Evolutionary conservation across 164 flowering plant genomes (phyloP).

Genomic region (Vitis labrusca): DNA sequence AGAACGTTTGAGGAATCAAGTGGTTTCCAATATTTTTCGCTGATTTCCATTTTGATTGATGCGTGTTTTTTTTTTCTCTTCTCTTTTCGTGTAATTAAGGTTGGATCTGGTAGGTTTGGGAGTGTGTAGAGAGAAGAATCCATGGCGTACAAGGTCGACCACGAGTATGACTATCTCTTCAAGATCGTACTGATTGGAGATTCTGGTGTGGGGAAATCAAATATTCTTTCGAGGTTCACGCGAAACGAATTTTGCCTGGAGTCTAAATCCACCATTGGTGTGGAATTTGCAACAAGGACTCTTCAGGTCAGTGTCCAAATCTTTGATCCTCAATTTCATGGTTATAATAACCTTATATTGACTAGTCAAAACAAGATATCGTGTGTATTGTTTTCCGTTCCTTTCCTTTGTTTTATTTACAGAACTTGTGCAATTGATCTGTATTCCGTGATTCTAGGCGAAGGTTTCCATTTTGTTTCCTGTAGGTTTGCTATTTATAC

Average conservation of each 20-base stretch:
- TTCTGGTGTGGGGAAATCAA: conserved; percentile 81
- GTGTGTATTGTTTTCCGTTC: background rate
- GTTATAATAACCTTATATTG: too few relatives aligned
- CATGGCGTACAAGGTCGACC: conserved; percentile 64
- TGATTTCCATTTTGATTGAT: background rate
- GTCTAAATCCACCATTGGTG: conserved; percentile 82
- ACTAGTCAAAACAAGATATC: too few relatives aligned
- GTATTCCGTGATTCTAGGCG: too few relatives aligned
- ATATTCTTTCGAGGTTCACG: conserved; percentile 76
- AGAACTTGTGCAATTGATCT: too few relatives aligned
- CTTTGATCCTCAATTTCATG: too few relatives aligned
- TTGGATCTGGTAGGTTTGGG: conserved; percentile 12
- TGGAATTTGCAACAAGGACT: conserved; percentile 80
- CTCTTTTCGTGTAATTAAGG: background rate
- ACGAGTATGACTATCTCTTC: conserved; percentile 80
- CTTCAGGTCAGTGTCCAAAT: conserved; percentile 46
- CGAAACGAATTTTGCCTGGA: conserved; percentile 69
- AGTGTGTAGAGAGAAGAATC: background rate
- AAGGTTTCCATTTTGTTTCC: too few relatives aligned
- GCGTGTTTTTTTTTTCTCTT: background rate
- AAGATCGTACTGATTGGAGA: conserved; percentile 85
- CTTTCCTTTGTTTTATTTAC: background rate
- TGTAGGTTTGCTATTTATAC: too few relatives aligned
- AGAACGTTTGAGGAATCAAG: background rate
- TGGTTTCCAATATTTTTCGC: background rate